A percentile compares a stretch with the other conserved stretches of the same genome.
phyloP scores from a whole-genome alignment of 2,329 filamentous ascomycete genomes.

The Purpureocillium lavendulum region DNA sequence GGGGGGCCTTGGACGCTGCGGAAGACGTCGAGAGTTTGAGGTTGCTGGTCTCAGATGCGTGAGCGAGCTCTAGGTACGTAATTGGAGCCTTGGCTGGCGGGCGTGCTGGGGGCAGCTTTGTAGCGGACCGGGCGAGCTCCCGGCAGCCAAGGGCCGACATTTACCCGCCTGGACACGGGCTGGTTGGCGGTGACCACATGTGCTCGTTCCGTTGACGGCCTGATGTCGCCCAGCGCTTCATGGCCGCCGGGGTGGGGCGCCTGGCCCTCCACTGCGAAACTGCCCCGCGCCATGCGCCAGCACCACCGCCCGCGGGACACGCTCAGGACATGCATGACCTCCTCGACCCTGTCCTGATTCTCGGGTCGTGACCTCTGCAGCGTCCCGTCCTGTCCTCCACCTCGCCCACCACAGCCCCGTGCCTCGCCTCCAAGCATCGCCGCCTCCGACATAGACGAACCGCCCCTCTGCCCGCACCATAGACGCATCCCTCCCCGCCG shows the following conservation, averaged over 20 bases:
- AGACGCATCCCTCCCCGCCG: too few species aligned
- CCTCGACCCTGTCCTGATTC: too few species aligned
- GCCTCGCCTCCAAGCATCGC: too few species aligned
- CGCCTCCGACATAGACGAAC: too few species aligned
- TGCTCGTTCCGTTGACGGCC: not conserved
- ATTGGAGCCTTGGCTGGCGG: too few species aligned
- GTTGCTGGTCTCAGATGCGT: too few species aligned
- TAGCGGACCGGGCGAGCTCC: not conserved
- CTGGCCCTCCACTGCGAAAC: slow-evolving; percentile 7
- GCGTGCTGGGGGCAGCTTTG: not conserved
- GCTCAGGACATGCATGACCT: too few species aligned
- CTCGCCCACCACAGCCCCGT: too few species aligned
- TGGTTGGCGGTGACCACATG: not conserved
- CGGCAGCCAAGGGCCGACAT: not conserved
- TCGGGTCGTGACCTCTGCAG: not conserved
- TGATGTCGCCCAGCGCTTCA: not conserved
- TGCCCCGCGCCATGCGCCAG: slow-evolving; percentile 5
- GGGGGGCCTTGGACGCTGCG: not conserved
- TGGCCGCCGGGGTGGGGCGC: not conserved
- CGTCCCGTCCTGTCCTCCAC: too few species aligned
- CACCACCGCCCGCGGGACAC: too few species aligned
- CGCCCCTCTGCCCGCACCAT: too few species aligned
- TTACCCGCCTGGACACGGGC: not conserved
- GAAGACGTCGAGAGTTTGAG: not conserved
- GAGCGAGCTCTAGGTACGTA: not conserved